These are phyloP conservation scores for Dalbergia oliveri DNA, from an alignment of 306 rosid genomes.

Conservation along the genomic window DNA sequence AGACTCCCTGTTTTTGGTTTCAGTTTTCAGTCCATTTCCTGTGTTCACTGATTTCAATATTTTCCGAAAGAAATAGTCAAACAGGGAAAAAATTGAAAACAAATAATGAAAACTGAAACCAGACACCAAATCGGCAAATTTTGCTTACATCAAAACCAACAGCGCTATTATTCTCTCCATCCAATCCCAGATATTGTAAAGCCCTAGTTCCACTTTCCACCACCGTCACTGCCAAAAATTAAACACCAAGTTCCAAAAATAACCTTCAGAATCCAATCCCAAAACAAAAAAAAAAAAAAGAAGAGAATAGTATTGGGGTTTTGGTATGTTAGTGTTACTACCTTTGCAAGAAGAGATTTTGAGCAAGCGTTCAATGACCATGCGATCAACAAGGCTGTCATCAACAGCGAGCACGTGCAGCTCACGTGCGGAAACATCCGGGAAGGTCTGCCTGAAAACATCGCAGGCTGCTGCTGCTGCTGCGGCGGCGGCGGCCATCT, in stretches of 20 bases:
- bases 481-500: conserved; percentile 58
- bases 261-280: conserved; percentile 42
- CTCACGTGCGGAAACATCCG: conserved; percentile 53
- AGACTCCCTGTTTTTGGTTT: too few species aligned
- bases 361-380: conserved; percentile 85
- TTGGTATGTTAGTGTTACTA: conserved; percentile 7
- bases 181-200: conserved; percentile 87
- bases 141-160: conserved; percentile 77
- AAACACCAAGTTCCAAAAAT: conserved; percentile 21
- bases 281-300: too few species aligned
- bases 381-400: conserved; percentile 88
- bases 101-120: not conserved
- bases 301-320: not conserved
- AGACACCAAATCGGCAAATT: not conserved
- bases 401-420: conserved; percentile 95
- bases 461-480: conserved; percentile 33
- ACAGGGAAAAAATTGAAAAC: too few species aligned
- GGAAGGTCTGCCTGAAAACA: conserved; percentile 54
- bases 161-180: conserved; percentile 68
- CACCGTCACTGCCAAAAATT: conserved; percentile 71
- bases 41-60: too few species aligned
- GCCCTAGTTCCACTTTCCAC: conserved; percentile 97
- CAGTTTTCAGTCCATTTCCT: too few species aligned
- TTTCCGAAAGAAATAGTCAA: too few species aligned
- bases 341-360: conserved; percentile 91